Evolutionary conservation across 768 basidiomycete genomes (phyloP).

Genomic region (Russula compacta): DNA sequence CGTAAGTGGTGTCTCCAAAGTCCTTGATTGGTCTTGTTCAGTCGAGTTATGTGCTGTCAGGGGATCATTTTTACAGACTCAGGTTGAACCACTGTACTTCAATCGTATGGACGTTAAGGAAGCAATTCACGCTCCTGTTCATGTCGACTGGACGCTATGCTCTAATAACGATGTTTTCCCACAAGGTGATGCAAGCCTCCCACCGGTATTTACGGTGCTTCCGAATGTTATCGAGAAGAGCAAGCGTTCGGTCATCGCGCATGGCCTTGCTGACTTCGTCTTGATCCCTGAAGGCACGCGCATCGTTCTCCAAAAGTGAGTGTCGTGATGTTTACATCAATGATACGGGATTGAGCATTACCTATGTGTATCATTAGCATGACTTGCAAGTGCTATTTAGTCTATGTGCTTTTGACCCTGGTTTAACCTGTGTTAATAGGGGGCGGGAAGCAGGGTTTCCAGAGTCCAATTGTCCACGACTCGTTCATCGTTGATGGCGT

Average conservation of each 20-base stretch:
- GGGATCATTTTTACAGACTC: constrained; percentile 45
- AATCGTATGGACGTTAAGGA: constrained; percentile 56
- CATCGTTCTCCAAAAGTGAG: constrained; percentile 32
- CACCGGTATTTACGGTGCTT: constrained; percentile 50
- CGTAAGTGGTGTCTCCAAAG: neutral
- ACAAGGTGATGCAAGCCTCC: constrained; percentile 48
- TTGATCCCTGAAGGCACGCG: constrained; percentile 57
- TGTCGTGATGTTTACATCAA: neutral
- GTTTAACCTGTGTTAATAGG: constrained; percentile 28
- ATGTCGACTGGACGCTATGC: constrained; percentile 58
- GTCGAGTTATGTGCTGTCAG: constrained; percentile 24
- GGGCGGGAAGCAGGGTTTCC: constrained; percentile 67
- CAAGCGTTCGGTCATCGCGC: constrained; percentile 54
- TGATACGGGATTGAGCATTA: neutral
- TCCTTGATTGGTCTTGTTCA: neutral
- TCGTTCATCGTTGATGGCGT: constrained; percentile 67
- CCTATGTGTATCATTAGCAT: neutral
- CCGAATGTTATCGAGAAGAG: constrained; percentile 73
- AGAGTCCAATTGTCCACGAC: constrained; percentile 52
- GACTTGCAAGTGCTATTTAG: constrained; percentile 7
- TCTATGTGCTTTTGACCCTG: neutral
- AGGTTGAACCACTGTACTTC: constrained; percentile 58
- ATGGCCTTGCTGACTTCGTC: constrained; percentile 66
- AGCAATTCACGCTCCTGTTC: constrained; percentile 60
- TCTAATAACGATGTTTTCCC: constrained; percentile 52